Conservation (phyloP, 2,329 filamentous ascomycete species). For the Lizonia empirigonia region DNA sequence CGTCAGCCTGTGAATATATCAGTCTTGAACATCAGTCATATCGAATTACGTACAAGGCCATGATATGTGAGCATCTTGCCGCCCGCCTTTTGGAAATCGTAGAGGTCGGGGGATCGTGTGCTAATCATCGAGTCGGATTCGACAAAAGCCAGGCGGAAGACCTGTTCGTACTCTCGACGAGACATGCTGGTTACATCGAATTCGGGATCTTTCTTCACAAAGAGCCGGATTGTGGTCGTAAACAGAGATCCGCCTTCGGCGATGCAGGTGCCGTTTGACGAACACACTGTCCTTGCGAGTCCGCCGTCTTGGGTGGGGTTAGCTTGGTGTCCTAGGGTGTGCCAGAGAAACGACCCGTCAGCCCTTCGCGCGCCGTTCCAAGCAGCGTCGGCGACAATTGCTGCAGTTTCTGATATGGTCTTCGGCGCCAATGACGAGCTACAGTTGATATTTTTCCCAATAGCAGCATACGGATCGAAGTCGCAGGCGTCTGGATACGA, state of each 20-base stretch:
- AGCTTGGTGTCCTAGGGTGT: conserved; percentile 14
- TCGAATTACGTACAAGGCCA: conserved; percentile 17
- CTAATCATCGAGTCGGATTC: conserved; percentile 23
- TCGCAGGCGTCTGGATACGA: conserved; percentile 26
- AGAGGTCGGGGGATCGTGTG: conserved; percentile 25
- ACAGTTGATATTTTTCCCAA: conserved; percentile 21
- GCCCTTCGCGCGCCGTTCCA: conserved; percentile 22
- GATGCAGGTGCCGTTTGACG: conserved; percentile 14
- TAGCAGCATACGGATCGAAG: conserved; percentile 27
- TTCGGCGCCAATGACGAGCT: not conserved
- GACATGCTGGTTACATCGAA: conserved; percentile 9
- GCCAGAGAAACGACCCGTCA: conserved; percentile 26
- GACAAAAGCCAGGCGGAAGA: conserved; percentile 12
- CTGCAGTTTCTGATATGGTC: conserved; percentile 16
- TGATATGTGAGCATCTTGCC: conserved; percentile 37
- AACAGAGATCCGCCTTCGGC: not conserved
- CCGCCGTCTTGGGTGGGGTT: conserved; percentile 11
- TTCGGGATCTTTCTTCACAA: conserved; percentile 21
- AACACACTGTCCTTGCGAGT: conserved; percentile 20
- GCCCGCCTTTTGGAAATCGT: conserved; percentile 20
- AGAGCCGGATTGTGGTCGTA: conserved; percentile 10
- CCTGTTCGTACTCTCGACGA: conserved; percentile 9
- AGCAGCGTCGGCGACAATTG: conserved; percentile 20
- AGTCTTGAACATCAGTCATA: not conserved
- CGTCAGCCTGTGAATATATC: conserved; percentile 10